phyloP scores from a whole-genome alignment of 345 rosid genomes.

The Hibiscus syriacus region DNA sequence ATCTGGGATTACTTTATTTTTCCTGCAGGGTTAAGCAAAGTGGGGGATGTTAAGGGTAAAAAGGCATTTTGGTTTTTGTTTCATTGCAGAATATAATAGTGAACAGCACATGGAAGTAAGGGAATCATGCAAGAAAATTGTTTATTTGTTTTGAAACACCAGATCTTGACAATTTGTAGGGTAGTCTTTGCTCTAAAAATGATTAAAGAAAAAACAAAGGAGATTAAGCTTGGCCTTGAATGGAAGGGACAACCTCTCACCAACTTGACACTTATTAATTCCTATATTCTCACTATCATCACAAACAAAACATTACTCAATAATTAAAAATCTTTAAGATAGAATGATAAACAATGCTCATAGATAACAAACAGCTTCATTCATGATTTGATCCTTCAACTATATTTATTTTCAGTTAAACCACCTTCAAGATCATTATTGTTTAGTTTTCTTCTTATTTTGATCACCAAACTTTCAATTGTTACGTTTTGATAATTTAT shows the following conservation, averaged over 20 bases:
- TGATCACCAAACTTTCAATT: no score
- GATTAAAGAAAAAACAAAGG: slow-evolving; percentile 10
- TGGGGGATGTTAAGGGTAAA: neutral
- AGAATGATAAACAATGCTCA: neutral
- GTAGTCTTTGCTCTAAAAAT: slow-evolving; percentile 19
- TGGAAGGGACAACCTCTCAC: slow-evolving; percentile 15
- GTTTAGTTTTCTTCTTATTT: no score
- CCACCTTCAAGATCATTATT: no score
- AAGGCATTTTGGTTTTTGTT: slow-evolving; percentile 6
- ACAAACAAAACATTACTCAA: neutral
- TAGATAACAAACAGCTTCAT: no score
- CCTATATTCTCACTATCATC: neutral
- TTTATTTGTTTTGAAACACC: slow-evolving; percentile 16
- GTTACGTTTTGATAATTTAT: no score
- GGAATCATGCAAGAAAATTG: slow-evolving; percentile 16
- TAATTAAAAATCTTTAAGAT: neutral
- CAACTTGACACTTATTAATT: slow-evolving; percentile 4
- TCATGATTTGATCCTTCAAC: no score
- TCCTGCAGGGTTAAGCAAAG: slow-evolving; percentile 10
- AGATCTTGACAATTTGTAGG: slow-evolving; percentile 29
- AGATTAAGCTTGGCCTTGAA: slow-evolving; percentile 15
- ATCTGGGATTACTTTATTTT: neutral
- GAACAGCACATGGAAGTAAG: slow-evolving; percentile 33
- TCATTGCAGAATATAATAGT: slow-evolving; percentile 5
- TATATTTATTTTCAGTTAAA: no score